Evolutionary conservation across 2,329 filamentous ascomycete species (phyloP).

Genomic region (Sporothrix mexicana): DNA sequence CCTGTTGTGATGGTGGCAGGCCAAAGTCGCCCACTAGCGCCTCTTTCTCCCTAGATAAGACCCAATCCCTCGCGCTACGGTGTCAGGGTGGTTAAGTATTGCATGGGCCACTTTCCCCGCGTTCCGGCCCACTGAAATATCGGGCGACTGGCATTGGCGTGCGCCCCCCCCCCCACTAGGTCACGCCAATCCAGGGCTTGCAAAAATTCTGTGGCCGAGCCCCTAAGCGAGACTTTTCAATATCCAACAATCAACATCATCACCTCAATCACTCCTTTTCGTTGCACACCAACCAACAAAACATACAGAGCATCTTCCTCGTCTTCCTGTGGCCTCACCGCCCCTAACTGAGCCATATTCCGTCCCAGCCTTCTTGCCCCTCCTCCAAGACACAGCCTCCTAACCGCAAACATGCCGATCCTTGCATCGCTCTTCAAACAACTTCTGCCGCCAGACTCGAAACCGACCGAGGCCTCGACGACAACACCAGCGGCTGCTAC

Average conservation of each 20-base stretch:
- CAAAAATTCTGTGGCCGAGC: constrained; percentile 17
- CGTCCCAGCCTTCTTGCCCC: neutral
- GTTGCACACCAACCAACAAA: neutral
- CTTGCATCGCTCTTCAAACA: constrained; percentile 28
- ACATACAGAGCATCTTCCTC: neutral
- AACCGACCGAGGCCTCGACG: neutral
- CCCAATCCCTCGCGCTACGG: neutral
- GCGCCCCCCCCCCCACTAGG: constrained; percentile 25
- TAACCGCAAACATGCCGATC: constrained; percentile 12
- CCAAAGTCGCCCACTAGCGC: neutral
- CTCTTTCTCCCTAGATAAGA: neutral
- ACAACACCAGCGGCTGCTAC: neutral
- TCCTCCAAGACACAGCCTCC: neutral
- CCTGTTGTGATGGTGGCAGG: neutral
- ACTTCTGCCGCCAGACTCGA: neutral
- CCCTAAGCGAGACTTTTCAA: neutral
- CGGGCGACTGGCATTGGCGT: neutral
- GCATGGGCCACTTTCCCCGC: constrained; percentile 17
- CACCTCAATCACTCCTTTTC: neutral
- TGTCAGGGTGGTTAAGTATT: no score
- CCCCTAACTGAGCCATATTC: neutral
- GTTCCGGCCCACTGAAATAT: constrained; percentile 19
- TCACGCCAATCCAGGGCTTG: neutral
- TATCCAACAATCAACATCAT: neutral
- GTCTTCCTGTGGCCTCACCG: neutral